Percentiles rank a stretch among this genome's conserved stretches.
Conservation (phyloP, 2,329 filamentous ascomycete genomes). For the Neofusicoccum parvum region DNA sequence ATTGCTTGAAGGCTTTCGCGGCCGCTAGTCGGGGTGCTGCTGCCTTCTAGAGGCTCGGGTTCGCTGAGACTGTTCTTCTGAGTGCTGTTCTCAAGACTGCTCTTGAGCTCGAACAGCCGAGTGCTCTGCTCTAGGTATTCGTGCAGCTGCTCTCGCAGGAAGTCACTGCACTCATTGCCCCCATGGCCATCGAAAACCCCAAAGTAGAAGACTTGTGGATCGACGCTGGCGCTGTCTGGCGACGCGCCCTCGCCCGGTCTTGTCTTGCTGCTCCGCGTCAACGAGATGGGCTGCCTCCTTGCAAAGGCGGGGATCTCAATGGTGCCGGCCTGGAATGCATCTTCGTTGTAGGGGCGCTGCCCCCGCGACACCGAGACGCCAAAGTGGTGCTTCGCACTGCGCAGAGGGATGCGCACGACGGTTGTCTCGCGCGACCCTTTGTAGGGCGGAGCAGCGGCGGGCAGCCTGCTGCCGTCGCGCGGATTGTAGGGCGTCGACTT, state of each 20-base stretch:
- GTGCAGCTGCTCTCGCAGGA: constrained; percentile 81
- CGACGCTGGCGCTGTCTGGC: constrained; percentile 77
- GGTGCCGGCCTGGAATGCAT: constrained; percentile 90
- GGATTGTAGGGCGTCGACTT: constrained; percentile 76
- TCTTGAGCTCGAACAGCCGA: constrained; percentile 73
- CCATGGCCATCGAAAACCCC: constrained; percentile 96
- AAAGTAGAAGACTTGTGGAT: constrained; percentile 98
- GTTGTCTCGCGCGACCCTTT: constrained; percentile 69
- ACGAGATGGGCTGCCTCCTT: constrained; percentile 71
- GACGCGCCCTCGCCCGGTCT: constrained; percentile 50
- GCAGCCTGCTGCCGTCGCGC: constrained; percentile 38
- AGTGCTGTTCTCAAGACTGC: constrained; percentile 58
- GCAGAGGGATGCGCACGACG: constrained; percentile 90
- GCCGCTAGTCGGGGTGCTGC: not conserved
- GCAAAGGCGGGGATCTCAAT: constrained; percentile 93
- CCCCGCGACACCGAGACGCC: constrained; percentile 79
- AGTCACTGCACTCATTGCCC: constrained; percentile 83
- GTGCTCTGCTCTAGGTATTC: constrained; percentile 85
- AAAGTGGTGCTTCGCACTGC: constrained; percentile 94
- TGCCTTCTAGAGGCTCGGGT: not conserved
- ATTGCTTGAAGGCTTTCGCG: constrained; percentile 47
- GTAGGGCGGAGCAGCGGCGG: constrained; percentile 37
- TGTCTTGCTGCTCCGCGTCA: constrained; percentile 44
- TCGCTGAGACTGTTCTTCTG: constrained; percentile 11
- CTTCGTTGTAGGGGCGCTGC: constrained; percentile 86